Percentiles rank a stretch among this genome's conserved stretches.
phyloP scores from a whole-genome alignment of 2,329 filamentous ascomycete species.

The Trichoderma citrinoviride region DNA sequence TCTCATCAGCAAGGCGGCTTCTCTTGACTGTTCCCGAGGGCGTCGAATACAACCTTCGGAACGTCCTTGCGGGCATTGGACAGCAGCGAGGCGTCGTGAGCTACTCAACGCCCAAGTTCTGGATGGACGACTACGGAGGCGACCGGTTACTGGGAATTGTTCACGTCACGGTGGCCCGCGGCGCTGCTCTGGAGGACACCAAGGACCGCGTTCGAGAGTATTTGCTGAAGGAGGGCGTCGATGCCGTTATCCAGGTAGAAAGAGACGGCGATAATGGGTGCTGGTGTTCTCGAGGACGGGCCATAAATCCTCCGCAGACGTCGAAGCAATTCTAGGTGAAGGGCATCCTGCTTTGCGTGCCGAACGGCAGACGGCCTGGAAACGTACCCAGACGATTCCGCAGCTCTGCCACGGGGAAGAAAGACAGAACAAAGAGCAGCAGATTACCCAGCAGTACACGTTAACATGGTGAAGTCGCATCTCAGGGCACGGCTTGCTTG shows the following conservation, averaged over 20 bases:
- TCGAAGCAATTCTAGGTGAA: slow-evolving; percentile 36
- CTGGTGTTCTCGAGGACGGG: slow-evolving; percentile 50
- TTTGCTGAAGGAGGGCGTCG: slow-evolving; percentile 67
- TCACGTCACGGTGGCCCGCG: slow-evolving; percentile 73
- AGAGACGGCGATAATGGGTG: slow-evolving; percentile 69
- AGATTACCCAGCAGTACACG: not conserved
- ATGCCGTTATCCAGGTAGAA: slow-evolving; percentile 85
- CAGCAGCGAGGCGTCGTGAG: slow-evolving; percentile 79
- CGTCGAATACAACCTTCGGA: slow-evolving; percentile 82
- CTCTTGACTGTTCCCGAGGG: slow-evolving; percentile 82
- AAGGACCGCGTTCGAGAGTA: slow-evolving; percentile 72
- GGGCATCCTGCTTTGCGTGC: not conserved
- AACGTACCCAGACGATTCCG: not conserved
- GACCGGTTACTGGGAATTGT: slow-evolving; percentile 75
- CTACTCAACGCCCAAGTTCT: slow-evolving; percentile 87
- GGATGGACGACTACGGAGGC: slow-evolving; percentile 70
- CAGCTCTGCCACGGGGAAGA: not conserved
- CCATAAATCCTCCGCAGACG: slow-evolving; percentile 28
- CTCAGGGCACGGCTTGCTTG: not conserved
- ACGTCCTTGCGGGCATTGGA: slow-evolving; percentile 78
- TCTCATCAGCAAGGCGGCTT: slow-evolving; percentile 76
- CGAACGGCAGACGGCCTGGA: not conserved
- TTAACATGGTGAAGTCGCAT: not conserved
- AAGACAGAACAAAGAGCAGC: not conserved
- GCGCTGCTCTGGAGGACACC: slow-evolving; percentile 77